Percentiles rank a stretch among this genome's conserved stretches.
Evolutionary conservation across 2,329 filamentous ascomycete species (phyloP).

Genomic region (Fonsecaea nubica): DNA sequence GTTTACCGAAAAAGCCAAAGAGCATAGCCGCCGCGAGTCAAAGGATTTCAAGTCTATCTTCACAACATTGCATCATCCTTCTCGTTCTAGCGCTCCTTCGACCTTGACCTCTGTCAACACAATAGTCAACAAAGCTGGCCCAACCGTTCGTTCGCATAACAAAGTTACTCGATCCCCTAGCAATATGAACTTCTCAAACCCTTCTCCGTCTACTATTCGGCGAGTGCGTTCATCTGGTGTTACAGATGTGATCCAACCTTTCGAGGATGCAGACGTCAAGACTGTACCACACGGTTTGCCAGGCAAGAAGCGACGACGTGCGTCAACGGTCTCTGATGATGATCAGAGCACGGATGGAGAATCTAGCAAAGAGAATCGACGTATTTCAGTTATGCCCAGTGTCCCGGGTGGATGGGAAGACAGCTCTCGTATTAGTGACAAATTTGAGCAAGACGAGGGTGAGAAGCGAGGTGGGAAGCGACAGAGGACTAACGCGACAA

Average conservation of each 20-base stretch:
- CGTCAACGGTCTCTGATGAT: slow-evolving; percentile 35
- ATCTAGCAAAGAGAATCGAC: slow-evolving; percentile 36
- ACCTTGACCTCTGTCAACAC: slow-evolving; percentile 37
- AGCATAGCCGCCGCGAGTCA: slow-evolving; percentile 42
- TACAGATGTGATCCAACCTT: slow-evolving; percentile 34
- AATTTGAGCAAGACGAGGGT: slow-evolving; percentile 39
- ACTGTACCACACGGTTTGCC: slow-evolving; percentile 41
- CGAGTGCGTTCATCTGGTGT: slow-evolving; percentile 48
- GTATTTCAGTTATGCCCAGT: slow-evolving; percentile 33
- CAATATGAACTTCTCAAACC: slow-evolving; percentile 47
- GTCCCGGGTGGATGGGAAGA: slow-evolving; percentile 39
- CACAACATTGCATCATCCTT: slow-evolving; percentile 40
- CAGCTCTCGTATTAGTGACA: slow-evolving; percentile 4
- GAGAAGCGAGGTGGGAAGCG: slow-evolving; percentile 37
- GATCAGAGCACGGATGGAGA: slow-evolving; percentile 31
- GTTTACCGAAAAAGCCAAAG: slow-evolving; percentile 34
- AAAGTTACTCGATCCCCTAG: slow-evolving; percentile 35
- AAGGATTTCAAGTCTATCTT: slow-evolving; percentile 42
- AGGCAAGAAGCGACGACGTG: slow-evolving; percentile 45
- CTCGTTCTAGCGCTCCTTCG: slow-evolving; percentile 26
- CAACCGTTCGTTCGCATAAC: slow-evolving; percentile 28
- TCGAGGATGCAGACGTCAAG: slow-evolving; percentile 38
- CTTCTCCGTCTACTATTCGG: slow-evolving; percentile 49
- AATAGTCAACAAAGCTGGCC: slow-evolving; percentile 33
- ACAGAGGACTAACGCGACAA: slow-evolving; percentile 24